Conservation (phyloP, 2,329 filamentous ascomycete species). For the Phialophora chinensis region DNA sequence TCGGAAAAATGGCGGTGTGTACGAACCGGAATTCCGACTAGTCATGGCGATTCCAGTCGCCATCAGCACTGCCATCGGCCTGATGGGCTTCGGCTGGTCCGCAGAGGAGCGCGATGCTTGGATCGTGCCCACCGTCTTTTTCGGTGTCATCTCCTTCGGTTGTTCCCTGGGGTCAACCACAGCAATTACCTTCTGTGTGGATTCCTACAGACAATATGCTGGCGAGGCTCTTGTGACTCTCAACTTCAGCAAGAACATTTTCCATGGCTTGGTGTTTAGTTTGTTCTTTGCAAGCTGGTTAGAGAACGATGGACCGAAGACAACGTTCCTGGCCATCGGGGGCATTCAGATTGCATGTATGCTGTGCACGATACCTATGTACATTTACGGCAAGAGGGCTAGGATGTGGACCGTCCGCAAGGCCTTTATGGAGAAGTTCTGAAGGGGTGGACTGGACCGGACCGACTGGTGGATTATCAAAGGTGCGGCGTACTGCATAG, state of each 20-base stretch:
- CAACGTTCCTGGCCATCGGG: constrained; percentile 81
- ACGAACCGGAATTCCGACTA: constrained; percentile 91
- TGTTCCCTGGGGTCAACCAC: constrained; percentile 90
- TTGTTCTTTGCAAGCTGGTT: constrained; percentile 90
- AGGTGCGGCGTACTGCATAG: neutral
- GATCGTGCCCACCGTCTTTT: constrained; percentile 94
- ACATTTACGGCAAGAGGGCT: constrained; percentile 86
- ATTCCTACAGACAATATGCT: constrained; percentile 90
- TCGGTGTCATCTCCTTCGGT: constrained; percentile 89
- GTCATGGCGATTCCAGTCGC: constrained; percentile 85
- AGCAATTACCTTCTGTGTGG: constrained; percentile 90
- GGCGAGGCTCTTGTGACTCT: constrained; percentile 92
- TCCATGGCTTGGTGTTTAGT: constrained; percentile 87
- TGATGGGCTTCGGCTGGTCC: constrained; percentile 98
- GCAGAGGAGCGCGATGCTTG: constrained; percentile 74
- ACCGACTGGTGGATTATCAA: neutral
- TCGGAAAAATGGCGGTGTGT: constrained; percentile 85
- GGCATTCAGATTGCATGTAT: constrained; percentile 81
- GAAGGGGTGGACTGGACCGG: constrained; percentile 14
- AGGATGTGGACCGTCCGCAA: constrained; percentile 92
- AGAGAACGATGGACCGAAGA: constrained; percentile 72
- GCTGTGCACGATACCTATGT: constrained; percentile 83
- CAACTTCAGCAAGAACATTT: constrained; percentile 92
- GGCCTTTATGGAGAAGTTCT: constrained; percentile 84
- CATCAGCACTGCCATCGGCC: constrained; percentile 77